phyloP scores from a whole-genome alignment of 2,329 filamentous ascomycete genomes.

The Pseudodiploospora longispora region DNA sequence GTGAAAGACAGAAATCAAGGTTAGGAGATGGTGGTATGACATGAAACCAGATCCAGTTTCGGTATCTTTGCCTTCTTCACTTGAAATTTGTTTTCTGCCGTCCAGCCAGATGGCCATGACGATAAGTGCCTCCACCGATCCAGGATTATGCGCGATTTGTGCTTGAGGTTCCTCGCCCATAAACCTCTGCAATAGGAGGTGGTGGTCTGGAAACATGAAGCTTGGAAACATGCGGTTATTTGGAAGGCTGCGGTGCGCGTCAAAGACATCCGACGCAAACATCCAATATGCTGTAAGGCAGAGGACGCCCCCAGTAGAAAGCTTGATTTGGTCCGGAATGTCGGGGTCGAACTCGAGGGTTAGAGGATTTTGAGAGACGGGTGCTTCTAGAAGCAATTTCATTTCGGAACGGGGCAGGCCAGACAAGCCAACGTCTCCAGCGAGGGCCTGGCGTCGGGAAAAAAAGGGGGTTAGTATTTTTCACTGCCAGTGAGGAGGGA shows the following conservation, averaged over 20 bases:
- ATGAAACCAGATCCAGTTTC: constrained; percentile 41
- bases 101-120: constrained; percentile 53
- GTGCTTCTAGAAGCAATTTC: constrained; percentile 33
- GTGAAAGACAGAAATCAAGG: constrained; percentile 50
- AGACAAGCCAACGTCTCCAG: constrained; percentile 51
- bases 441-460: constrained; percentile 42
- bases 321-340: constrained; percentile 42
- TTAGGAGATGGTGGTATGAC: constrained; percentile 52
- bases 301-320: constrained; percentile 51
- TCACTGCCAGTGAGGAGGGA: background rate
- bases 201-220: constrained; percentile 53
- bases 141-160: constrained; percentile 41
- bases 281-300: constrained; percentile 55
- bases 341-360: constrained; percentile 36
- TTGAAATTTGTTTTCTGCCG: constrained; percentile 35
- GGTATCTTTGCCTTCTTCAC: constrained; percentile 18
- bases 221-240: constrained; percentile 52
- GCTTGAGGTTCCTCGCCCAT: constrained; percentile 41
- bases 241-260: constrained; percentile 44
- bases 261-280: constrained; percentile 54
- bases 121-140: constrained; percentile 51
- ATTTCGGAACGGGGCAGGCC: constrained; percentile 38
- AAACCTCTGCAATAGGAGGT: constrained; percentile 44
- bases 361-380: constrained; percentile 37
- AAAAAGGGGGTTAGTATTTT: background rate